Conservation (phyloP, 2,329 filamentous ascomycete species). For the Calonectria hongkongensis region DNA sequence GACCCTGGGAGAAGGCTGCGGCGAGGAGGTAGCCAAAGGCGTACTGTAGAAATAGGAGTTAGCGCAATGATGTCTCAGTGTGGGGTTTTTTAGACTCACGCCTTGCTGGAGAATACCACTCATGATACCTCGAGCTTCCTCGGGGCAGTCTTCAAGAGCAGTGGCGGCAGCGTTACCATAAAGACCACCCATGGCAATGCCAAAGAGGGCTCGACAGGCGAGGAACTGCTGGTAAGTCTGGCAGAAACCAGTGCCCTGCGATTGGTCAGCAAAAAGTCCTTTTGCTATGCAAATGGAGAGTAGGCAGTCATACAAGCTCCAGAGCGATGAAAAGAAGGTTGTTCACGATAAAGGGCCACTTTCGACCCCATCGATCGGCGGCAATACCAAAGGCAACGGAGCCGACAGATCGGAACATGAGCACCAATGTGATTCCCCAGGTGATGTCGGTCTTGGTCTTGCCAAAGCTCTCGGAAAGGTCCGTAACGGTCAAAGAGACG, state of each 20-base stretch:
- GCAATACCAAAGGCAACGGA: constrained; percentile 73
- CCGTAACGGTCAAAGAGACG: constrained; percentile 75
- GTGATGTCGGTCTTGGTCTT: constrained; percentile 75
- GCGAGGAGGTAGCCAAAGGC: constrained; percentile 79
- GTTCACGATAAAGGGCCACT: constrained; percentile 86
- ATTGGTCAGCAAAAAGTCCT: constrained; percentile 32
- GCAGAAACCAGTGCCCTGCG: constrained; percentile 79
- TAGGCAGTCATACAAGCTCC: constrained; percentile 73
- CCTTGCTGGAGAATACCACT: constrained; percentile 86
- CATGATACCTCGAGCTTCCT: constrained; percentile 82
- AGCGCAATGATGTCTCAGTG: neutral
- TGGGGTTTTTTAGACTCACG: constrained; percentile 53
- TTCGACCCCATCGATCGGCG: constrained; percentile 74
- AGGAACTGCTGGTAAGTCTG: constrained; percentile 82
- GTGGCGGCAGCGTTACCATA: constrained; percentile 88
- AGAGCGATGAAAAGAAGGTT: constrained; percentile 83
- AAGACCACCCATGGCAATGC: constrained; percentile 87
- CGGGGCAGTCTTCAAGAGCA: constrained; percentile 83
- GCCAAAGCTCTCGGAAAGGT: constrained; percentile 71
- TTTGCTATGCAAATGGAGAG: too few relatives aligned
- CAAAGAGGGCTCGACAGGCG: constrained; percentile 84
- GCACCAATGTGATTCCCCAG: constrained; percentile 78
- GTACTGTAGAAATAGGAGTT: constrained; percentile 62
- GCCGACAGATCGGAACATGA: constrained; percentile 76
- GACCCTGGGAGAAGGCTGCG: constrained; percentile 76